phyloP scores from a whole-genome alignment of 305 asterid species.

The Ajuga reptans region DNA sequence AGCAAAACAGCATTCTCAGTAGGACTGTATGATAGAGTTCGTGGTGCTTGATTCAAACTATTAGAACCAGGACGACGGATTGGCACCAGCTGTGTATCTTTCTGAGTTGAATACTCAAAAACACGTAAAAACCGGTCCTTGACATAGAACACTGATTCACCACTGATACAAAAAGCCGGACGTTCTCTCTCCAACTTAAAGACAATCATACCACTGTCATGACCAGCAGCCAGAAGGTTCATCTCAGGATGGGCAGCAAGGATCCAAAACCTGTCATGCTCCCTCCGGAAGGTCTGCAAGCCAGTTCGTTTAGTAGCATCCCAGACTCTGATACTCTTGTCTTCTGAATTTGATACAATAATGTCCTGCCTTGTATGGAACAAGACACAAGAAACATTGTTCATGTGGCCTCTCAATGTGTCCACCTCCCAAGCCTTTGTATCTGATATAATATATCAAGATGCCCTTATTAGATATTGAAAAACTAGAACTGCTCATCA shows the following conservation, averaged over 20 bases:
- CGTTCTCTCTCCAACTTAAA: constrained; percentile 90
- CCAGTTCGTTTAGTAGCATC: constrained; percentile 90
- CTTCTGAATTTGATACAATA: constrained; percentile 73
- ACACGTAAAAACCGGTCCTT: constrained; percentile 58
- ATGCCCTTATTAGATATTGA: constrained; percentile 6
- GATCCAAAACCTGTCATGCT: constrained; percentile 93
- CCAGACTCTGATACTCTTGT: constrained; percentile 77
- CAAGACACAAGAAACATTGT: constrained; percentile 82
- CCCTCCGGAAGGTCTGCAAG: constrained; percentile 84
- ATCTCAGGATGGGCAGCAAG: constrained; percentile 84
- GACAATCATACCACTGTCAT: constrained; percentile 88
- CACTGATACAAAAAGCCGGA: constrained; percentile 68
- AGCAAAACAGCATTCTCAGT: constrained; percentile 72
- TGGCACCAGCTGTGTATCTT: constrained; percentile 44
- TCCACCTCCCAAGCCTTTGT: constrained; percentile 99
- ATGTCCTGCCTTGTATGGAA: constrained; percentile 82
- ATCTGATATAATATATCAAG: constrained; percentile 38
- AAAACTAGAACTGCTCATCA: not conserved
- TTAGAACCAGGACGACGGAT: constrained; percentile 49
- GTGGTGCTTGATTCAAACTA: constrained; percentile 51
- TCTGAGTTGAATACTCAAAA: constrained; percentile 43
- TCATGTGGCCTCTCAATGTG: constrained; percentile 90
- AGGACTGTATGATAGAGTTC: constrained; percentile 75
- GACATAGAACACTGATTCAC: constrained; percentile 61
- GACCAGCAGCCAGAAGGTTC: constrained; percentile 94